These are phyloP conservation scores for Dichotomopilus funicola DNA, from an alignment of 2,329 filamentous ascomycete species.

Conservation along the genomic window DNA sequence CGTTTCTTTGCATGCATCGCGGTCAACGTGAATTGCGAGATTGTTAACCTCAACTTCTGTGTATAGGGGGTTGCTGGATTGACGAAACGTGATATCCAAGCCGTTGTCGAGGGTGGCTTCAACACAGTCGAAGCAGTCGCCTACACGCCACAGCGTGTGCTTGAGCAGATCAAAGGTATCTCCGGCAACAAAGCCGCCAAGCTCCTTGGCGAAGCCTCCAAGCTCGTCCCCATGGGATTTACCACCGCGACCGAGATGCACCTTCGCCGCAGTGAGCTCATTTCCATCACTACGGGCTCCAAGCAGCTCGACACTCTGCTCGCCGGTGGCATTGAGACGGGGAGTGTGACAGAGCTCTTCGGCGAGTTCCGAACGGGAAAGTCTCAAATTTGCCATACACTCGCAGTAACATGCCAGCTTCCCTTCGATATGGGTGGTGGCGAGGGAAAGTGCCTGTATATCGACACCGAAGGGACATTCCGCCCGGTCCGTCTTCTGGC, in stretches of 20 bases:
- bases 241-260: constrained; percentile 99
- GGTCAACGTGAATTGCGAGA: not conserved
- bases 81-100: constrained; percentile 91
- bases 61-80: constrained; percentile 79
- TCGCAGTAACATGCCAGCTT: constrained; percentile 96
- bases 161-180: constrained; percentile 96
- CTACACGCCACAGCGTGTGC: constrained; percentile 73
- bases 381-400: constrained; percentile 95
- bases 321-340: constrained; percentile 91
- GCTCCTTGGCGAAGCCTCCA: constrained; percentile 75
- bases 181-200: constrained; percentile 95
- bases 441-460: constrained; percentile 96
- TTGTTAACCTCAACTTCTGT: not conserved
- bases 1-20: not conserved
- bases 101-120: constrained; percentile 85
- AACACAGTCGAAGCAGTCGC: constrained; percentile 95
- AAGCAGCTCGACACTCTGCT: constrained; percentile 95
- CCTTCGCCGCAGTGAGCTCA: constrained; percentile 88
- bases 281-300: constrained; percentile 95
- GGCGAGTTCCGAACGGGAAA: constrained; percentile 98
- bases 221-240: constrained; percentile 97
- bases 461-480: constrained; percentile 97
- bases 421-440: constrained; percentile 99
- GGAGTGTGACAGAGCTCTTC: constrained; percentile 96
- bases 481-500: constrained; percentile 83